Evolutionary conservation across 1,139 yeast genomes (phyloP).

Genomic region (Torulaspora globosa): DNA sequence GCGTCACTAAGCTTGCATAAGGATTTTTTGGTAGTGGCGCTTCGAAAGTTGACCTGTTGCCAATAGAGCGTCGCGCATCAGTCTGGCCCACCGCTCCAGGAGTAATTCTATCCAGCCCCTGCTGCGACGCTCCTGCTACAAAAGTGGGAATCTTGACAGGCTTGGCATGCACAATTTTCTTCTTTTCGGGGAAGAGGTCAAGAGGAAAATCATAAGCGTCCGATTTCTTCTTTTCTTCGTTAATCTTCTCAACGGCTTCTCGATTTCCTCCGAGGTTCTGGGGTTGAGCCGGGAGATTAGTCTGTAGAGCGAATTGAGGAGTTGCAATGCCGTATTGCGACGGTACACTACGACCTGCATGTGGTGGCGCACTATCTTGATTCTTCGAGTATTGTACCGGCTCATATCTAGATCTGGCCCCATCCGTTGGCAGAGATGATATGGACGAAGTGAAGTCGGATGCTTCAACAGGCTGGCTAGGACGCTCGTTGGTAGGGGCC

Average conservation of each 20-base stretch:
- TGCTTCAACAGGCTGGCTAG: not conserved
- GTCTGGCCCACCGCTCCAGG: constrained; percentile 7
- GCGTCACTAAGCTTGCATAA: constrained; percentile 8
- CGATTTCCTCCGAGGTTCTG: constrained; percentile 12
- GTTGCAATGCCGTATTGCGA: constrained; percentile 14
- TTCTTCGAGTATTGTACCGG: not conserved
- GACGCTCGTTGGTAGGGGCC: not conserved
- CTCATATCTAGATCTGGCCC: not conserved
- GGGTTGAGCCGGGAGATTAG: constrained; percentile 3
- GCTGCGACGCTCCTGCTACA: not conserved
- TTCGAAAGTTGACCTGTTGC: constrained; percentile 4
- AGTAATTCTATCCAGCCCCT: not conserved
- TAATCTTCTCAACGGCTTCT: constrained; percentile 39
- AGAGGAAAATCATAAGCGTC: constrained; percentile 81
- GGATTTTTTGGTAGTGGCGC: constrained; percentile 13
- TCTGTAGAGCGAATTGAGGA: constrained; percentile 14
- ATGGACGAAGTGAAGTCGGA: not conserved
- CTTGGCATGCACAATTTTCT: constrained; percentile 40
- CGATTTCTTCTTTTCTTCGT: constrained; percentile 51
- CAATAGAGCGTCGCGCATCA: not conserved
- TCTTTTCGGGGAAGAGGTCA: constrained; percentile 43
- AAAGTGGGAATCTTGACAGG: constrained; percentile 34
- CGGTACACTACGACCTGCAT: not conserved
- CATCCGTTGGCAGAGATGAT: not conserved
- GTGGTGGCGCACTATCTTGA: not conserved